phyloP scores from a whole-genome alignment of 192 early-diverging fungal species.

The Podila verticillata region DNA sequence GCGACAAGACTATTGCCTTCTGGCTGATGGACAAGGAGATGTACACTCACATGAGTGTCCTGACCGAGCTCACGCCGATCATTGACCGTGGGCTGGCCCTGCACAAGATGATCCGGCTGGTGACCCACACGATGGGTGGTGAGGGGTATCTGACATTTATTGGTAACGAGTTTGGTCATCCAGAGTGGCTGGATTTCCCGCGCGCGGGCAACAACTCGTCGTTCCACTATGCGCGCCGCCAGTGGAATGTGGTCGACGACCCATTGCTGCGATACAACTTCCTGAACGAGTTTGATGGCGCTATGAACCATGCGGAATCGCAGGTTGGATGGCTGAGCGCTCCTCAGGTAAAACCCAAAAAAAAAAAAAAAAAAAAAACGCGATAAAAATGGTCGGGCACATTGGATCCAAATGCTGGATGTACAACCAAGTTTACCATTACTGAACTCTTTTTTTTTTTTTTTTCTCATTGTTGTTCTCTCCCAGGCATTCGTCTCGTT shows the following conservation, averaged over 20 bases:
- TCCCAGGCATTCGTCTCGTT: constrained; percentile 79
- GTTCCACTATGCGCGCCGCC: constrained; percentile 93
- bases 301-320: constrained; percentile 82
- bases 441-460: too few relatives aligned
- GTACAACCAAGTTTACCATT: background rate
- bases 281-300: constrained; percentile 88
- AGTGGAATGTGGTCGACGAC: constrained; percentile 93
- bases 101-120: constrained; percentile 93
- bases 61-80: constrained; percentile 78
- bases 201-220: constrained; percentile 88
- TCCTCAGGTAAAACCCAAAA: constrained; percentile 60
- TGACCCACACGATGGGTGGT: constrained; percentile 89
- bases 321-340: constrained; percentile 72
- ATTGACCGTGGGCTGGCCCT: constrained; percentile 93
- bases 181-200: constrained; percentile 98
- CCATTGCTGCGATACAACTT: constrained; percentile 89
- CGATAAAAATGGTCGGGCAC: background rate
- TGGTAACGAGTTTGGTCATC: constrained; percentile 98
- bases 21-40: constrained; percentile 99
- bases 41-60: constrained; percentile 92
- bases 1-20: constrained; percentile 98
- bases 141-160: constrained; percentile 97
- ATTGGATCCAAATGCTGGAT: background rate
- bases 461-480: background rate
- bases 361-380: too few relatives aligned